Conservation (phyloP, 2,329 filamentous ascomycete species). For the Scopulariopsis brevicaulis region DNA sequence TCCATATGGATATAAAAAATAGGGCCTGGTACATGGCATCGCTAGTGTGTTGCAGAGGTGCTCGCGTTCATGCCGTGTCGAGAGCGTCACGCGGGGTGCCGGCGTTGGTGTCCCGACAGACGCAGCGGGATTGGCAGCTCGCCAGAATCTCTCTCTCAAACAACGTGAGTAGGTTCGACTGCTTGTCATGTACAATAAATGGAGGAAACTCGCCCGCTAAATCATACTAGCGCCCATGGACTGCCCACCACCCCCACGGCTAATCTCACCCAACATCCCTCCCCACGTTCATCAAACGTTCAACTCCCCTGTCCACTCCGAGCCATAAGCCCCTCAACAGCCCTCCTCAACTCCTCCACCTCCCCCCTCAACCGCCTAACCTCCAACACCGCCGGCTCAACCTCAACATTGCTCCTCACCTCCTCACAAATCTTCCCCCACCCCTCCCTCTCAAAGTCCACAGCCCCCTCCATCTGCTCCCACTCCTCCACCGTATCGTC, state of each 20-base stretch:
- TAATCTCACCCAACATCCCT: background rate
- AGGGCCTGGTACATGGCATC: too few relatives aligned
- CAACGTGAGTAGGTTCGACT: too few relatives aligned
- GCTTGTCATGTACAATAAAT: too few relatives aligned
- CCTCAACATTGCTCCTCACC: slow-evolving; percentile 72
- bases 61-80: too few relatives aligned
- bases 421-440: slow-evolving; percentile 72
- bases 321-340: background rate
- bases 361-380: slow-evolving; percentile 46
- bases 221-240: too few relatives aligned
- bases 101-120: too few relatives aligned
- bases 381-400: slow-evolving; percentile 66
- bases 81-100: too few relatives aligned
- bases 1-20: too few relatives aligned
- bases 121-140: too few relatives aligned
- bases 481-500: slow-evolving; percentile 86
- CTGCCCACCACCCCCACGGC: background rate
- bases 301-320: background rate
- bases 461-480: slow-evolving; percentile 65
- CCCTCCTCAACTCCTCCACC: slow-evolving; percentile 37
- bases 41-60: too few relatives aligned
- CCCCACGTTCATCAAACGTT: background rate
- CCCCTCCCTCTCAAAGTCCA: slow-evolving; percentile 73
- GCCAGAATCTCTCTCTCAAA: too few relatives aligned
- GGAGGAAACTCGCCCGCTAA: too few relatives aligned